Conservation (phyloP, 345 rosid species). For the Hirschfeldia incana region DNA sequence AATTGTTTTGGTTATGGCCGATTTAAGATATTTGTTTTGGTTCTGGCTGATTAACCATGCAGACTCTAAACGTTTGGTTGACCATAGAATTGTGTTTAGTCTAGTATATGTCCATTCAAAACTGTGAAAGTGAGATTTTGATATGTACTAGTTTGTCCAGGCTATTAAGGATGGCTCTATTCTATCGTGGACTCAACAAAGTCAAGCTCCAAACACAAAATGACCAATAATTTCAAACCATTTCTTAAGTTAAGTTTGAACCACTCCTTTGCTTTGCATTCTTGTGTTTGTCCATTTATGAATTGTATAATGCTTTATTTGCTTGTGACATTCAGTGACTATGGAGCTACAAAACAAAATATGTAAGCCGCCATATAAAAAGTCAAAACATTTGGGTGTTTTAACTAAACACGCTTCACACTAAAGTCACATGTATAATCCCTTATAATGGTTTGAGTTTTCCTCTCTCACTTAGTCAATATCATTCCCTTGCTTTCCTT, state of each 20-base stretch:
- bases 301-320: not conserved
- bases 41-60: too few relatives aligned
- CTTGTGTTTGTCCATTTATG: not conserved
- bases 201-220: not conserved
- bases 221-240: not conserved
- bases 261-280: slow-evolving; percentile 3
- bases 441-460: not conserved
- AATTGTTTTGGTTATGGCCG: too few relatives aligned
- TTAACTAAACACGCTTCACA: not conserved
- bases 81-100: too few relatives aligned
- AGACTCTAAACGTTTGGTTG: too few relatives aligned
- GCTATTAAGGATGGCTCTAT: not conserved
- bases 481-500: not conserved
- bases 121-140: not conserved
- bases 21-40: too few relatives aligned
- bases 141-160: not conserved
- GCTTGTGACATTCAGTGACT: not conserved
- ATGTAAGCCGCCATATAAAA: not conserved
- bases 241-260: not conserved
- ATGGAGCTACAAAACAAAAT: not conserved
- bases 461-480: not conserved
- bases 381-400: not conserved
- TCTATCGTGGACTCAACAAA: not conserved
- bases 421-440: not conserved
- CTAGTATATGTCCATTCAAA: not conserved